These are phyloP conservation scores for Amphichorda felina DNA, from an alignment of 2,329 filamentous ascomycete species.

Conservation along the genomic window DNA sequence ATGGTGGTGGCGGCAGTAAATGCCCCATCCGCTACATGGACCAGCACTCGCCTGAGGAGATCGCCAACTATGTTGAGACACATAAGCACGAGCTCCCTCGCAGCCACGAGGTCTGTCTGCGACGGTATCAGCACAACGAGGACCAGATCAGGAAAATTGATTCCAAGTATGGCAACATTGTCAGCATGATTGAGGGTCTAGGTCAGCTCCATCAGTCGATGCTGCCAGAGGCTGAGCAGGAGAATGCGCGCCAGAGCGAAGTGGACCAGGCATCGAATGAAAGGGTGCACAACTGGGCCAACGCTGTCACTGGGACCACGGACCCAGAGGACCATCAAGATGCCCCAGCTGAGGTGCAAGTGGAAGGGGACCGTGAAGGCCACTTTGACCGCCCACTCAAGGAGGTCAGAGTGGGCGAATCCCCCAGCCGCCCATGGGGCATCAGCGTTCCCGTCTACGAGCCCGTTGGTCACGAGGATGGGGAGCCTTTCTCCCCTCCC, in stretches of 20 bases:
- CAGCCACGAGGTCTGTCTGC: conserved; percentile 86
- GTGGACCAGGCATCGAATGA: conserved; percentile 47
- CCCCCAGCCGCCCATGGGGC: conserved; percentile 85
- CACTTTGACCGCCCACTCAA: conserved; percentile 79
- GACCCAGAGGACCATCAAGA: conserved; percentile 19
- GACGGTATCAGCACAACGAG: conserved; percentile 79
- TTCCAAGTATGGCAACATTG: conserved; percentile 84
- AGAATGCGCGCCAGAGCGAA: conserved; percentile 30
- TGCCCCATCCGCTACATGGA: conserved; percentile 91
- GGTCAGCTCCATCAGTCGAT: conserved; percentile 81
- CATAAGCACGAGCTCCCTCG: conserved; percentile 92
- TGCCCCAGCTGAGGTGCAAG: conserved; percentile 4
- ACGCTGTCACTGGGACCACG: conserved; percentile 51
- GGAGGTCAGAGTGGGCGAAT: conserved; percentile 87
- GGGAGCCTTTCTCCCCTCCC: conserved; percentile 40
- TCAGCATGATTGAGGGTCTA: conserved; percentile 88
- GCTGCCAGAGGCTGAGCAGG: conserved; percentile 49
- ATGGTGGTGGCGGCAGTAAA: conserved; percentile 44
- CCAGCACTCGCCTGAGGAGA: conserved; percentile 84
- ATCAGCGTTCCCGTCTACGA: conserved; percentile 63
- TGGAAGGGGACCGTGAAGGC: conserved; percentile 39
- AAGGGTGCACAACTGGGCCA: conserved; percentile 78
- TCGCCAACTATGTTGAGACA: conserved; percentile 85
- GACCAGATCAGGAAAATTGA: conserved; percentile 79
- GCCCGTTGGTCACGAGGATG: conserved; percentile 14